Evolutionary conservation across 495 filamentous ascomycete species (phyloP).

Genomic region (Lophiostoma macrostomum): DNA sequence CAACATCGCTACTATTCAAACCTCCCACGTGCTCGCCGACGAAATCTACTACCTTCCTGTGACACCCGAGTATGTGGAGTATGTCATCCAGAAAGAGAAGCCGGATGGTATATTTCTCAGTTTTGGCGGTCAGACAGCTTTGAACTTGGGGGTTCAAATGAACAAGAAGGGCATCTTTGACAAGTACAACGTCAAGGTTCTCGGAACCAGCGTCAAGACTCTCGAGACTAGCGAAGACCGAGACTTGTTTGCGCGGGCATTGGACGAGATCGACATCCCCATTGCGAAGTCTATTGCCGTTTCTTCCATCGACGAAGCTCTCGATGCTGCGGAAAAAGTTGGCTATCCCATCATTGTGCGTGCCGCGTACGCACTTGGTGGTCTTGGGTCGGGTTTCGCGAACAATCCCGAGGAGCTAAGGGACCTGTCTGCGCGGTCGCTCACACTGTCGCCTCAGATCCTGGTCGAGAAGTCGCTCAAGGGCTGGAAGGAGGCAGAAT

Average conservation of each 20-base stretch:
- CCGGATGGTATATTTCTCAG: slow-evolving; percentile 96
- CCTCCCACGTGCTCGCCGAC: slow-evolving; percentile 93
- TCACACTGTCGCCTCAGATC: slow-evolving; percentile 95
- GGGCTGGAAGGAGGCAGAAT: slow-evolving; percentile 99
- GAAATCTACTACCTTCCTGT: slow-evolving; percentile 98
- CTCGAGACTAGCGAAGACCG: slow-evolving; percentile 93
- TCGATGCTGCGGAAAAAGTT: slow-evolving; percentile 77
- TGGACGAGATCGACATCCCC: slow-evolving; percentile 92
- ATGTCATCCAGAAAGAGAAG: slow-evolving; percentile 88
- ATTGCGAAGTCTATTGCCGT: slow-evolving; percentile 95
- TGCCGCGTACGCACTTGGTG: slow-evolving; percentile 91
- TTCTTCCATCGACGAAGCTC: slow-evolving; percentile 81
- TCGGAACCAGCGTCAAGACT: slow-evolving; percentile 92
- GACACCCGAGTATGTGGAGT: slow-evolving; percentile 93
- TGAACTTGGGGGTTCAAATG: slow-evolving; percentile 97
- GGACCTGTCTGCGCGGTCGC: slow-evolving; percentile 85
- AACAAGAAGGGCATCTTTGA: slow-evolving; percentile 94
- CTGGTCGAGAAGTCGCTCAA: slow-evolving; percentile 99
- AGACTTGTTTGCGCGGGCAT: slow-evolving; percentile 89
- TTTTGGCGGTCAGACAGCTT: slow-evolving; percentile 93
- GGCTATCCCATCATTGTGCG: slow-evolving; percentile 98
- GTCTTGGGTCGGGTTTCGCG: slow-evolving; percentile 95
- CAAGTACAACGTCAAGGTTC: slow-evolving; percentile 87
- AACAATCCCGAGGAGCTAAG: slow-evolving; percentile 88
- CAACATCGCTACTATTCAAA: slow-evolving; percentile 98